Conservation (phyloP, 2,329 filamentous ascomycete species). For the Pseudogymnoascus destructans region DNA sequence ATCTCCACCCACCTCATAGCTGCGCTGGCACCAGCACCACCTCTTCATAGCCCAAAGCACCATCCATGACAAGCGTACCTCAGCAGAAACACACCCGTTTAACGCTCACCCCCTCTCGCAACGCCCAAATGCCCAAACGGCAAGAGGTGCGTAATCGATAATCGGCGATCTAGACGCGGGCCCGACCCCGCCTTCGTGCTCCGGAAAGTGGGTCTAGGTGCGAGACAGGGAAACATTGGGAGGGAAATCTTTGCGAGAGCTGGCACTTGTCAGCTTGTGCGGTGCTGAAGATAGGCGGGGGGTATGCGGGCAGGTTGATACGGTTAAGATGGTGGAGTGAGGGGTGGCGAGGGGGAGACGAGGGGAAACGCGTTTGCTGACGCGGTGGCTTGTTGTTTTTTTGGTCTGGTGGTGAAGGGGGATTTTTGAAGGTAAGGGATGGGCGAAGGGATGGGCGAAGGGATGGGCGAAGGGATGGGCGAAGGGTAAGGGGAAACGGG, state of each 20-base stretch:
- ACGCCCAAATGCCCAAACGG: not conserved
- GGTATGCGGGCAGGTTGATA: not conserved
- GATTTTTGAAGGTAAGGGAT: not conserved
- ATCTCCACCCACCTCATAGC: not conserved
- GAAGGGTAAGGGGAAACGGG: slow-evolving; percentile 24
- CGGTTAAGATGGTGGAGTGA: not conserved
- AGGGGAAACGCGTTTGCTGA: not conserved
- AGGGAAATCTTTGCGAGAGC: not conserved
- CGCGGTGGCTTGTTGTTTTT: not conserved
- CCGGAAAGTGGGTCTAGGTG: not conserved
- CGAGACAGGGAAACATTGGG: not conserved
- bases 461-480: slow-evolving; percentile 24
- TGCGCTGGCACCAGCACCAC: not conserved
- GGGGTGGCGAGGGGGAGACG: not conserved
- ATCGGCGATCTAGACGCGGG: not conserved
- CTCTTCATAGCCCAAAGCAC: not conserved
- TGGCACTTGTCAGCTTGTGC: not conserved
- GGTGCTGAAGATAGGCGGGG: not conserved
- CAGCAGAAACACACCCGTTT: not conserved
- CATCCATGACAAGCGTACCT: not conserved
- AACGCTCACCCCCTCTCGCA: not conserved
- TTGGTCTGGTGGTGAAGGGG: not conserved
- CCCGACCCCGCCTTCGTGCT: not conserved
- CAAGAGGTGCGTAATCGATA: not conserved
- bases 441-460: slow-evolving; percentile 21